phyloP scores from a whole-genome alignment of 2,329 filamentous ascomycete species.

The Fusarium abutilonis region DNA sequence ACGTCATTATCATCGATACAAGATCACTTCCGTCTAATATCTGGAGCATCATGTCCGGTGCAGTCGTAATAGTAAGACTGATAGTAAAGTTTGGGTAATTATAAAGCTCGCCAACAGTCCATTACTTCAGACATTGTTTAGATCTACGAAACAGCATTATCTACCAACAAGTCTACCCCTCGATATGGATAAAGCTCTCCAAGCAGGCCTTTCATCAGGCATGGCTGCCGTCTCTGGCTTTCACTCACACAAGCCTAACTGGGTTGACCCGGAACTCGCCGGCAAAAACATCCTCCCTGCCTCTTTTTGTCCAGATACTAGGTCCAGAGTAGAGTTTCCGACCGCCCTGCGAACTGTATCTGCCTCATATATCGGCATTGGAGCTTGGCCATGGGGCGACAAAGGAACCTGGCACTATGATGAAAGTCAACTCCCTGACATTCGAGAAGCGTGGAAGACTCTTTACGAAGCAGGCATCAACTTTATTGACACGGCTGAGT shows the following conservation, averaged over 20 bases:
- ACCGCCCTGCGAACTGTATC: not conserved
- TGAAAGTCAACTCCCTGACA: not conserved
- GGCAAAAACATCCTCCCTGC: not conserved
- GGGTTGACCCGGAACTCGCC: conserved; percentile 6
- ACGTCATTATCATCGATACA: not conserved
- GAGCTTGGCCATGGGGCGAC: conserved; percentile 14
- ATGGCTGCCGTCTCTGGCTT: not conserved
- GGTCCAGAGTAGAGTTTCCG: not conserved
- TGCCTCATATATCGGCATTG: not conserved
- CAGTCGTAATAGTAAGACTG: too few relatives aligned
- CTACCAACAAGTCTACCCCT: too few relatives aligned
- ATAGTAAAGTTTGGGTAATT: not conserved
- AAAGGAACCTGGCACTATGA: conserved; percentile 19
- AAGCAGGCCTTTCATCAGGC: not conserved
- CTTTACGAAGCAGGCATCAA: conserved; percentile 17
- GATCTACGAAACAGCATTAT: not conserved
- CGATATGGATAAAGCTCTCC: conserved; percentile 1
- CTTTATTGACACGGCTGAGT: conserved; percentile 15
- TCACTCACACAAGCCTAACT: conserved; percentile 7
- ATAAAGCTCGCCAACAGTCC: not conserved
- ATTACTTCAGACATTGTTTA: not conserved
- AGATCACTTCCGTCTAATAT: not conserved
- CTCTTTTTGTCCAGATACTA: not conserved
- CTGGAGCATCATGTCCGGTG: not conserved
- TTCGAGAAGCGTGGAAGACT: conserved; percentile 13